Percentiles rank a stretch among this genome's conserved stretches.
Conservation (phyloP, 2,329 filamentous ascomycete genomes). For the Diaporthe sp. region DNA sequence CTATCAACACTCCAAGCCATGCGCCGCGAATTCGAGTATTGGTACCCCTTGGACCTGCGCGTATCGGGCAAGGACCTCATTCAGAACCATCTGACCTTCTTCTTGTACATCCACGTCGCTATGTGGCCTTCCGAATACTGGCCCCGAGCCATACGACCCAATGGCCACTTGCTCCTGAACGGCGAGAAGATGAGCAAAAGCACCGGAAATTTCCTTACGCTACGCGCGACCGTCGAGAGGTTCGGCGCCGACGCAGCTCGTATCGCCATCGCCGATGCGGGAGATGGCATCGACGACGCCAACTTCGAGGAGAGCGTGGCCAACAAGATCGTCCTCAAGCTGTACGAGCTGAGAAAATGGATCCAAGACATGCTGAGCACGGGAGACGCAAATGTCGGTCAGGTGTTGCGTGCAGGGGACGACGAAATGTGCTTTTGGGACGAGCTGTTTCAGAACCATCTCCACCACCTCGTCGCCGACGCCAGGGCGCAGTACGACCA, state of each 20-base stretch:
- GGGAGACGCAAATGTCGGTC: background rate
- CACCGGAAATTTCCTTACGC: conserved; percentile 8
- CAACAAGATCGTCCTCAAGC: conserved; percentile 8
- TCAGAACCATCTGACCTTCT: conserved; percentile 7
- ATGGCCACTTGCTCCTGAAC: conserved; percentile 9
- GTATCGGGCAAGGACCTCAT: conserved; percentile 7
- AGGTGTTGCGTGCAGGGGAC: conserved; percentile 1
- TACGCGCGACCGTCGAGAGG: conserved; percentile 6
- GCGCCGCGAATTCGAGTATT: conserved; percentile 1
- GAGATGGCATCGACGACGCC: conserved; percentile 4
- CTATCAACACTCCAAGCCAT: conserved; percentile 5
- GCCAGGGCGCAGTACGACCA: conserved; percentile 8
- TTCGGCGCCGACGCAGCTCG: conserved; percentile 3
- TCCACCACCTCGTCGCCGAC: conserved; percentile 8
- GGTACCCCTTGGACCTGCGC: conserved; percentile 6
- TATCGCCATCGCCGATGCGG: conserved; percentile 6
- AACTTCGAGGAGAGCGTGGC: conserved; percentile 9
- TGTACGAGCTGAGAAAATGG: conserved; percentile 8
- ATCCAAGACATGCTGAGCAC: background rate
- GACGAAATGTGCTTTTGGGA: conserved; percentile 2
- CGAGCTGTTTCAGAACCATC: conserved; percentile 3
- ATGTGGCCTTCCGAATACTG: conserved; percentile 8
- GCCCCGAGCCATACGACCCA: conserved; percentile 4
- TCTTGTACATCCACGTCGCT: conserved; percentile 2
- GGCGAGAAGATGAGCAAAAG: conserved; percentile 10